phyloP scores from a whole-genome alignment of 2,329 filamentous ascomycete genomes.

The Xylariaceae sp. region DNA sequence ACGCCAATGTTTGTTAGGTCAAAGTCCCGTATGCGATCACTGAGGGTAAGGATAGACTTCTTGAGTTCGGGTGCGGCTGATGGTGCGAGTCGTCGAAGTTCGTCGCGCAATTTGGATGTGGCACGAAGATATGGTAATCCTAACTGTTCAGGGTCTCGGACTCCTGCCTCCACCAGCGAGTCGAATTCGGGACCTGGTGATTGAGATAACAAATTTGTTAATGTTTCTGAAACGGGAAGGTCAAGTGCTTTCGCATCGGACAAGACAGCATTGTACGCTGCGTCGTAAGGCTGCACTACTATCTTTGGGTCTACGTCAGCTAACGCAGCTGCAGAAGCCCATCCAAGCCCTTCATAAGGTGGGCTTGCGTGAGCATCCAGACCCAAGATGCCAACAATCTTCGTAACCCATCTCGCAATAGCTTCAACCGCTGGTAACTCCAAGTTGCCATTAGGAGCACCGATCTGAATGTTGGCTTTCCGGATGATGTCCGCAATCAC shows the following conservation, averaged over 20 bases:
- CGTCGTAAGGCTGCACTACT: slow-evolving; percentile 55
- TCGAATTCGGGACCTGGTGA: slow-evolving; percentile 56
- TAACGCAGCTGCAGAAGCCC: slow-evolving; percentile 52
- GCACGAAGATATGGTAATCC: slow-evolving; percentile 62
- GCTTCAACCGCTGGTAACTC: slow-evolving; percentile 58
- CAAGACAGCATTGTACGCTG: slow-evolving; percentile 54
- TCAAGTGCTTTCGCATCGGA: slow-evolving; percentile 55
- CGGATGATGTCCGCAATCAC: slow-evolving; percentile 80
- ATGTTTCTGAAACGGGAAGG: slow-evolving; percentile 53
- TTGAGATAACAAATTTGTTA: slow-evolving; percentile 51
- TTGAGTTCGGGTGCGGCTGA: slow-evolving; percentile 58
- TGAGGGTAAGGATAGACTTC: slow-evolving; percentile 77
- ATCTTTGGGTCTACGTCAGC: slow-evolving; percentile 52
- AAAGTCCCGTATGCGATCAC: slow-evolving; percentile 80
- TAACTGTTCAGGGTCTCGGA: slow-evolving; percentile 59
- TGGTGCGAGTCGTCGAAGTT: slow-evolving; percentile 63
- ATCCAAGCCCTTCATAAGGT: slow-evolving; percentile 64
- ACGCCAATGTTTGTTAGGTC: slow-evolving; percentile 84
- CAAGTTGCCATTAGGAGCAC: slow-evolving; percentile 51
- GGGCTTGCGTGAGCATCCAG: slow-evolving; percentile 68
- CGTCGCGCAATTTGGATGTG: slow-evolving; percentile 65
- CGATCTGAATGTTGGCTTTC: slow-evolving; percentile 71
- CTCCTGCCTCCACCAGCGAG: slow-evolving; percentile 52
- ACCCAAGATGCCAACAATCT: slow-evolving; percentile 84
- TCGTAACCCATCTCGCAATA: slow-evolving; percentile 80